Percentiles rank a stretch among this genome's conserved stretches.
These are phyloP conservation scores for Nepenthes alata DNA, from an alignment of 179 eudicot genomes.

Conservation along the genomic window DNA sequence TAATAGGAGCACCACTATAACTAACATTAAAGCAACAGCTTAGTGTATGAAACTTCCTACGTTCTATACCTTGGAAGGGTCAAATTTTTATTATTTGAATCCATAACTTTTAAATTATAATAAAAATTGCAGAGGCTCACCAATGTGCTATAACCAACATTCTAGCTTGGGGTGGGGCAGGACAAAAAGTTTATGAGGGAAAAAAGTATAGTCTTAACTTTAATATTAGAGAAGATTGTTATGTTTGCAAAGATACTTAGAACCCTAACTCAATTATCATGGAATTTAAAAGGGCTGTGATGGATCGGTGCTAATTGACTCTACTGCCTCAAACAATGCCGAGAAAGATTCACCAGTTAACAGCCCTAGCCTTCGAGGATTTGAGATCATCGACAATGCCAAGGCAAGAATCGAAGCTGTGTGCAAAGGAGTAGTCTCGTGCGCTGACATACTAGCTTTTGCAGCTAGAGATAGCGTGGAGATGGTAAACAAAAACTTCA, in stretches of 20 bases:
- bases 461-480: conserved; percentile 76
- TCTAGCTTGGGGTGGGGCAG: no score
- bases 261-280: not conserved
- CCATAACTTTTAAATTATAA: no score
- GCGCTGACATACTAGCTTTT: conserved; percentile 83
- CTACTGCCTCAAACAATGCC: conserved; percentile 48
- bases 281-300: conserved; percentile 61
- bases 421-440: conserved; percentile 68
- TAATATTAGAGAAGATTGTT: no score
- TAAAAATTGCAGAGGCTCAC: no score
- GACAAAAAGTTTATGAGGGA: no score
- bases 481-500: conserved; percentile 29
- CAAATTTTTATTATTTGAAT: no score
- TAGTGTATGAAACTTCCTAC: no score
- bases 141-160: no score
- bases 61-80: no score
- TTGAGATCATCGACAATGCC: conserved; percentile 69
- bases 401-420: conserved; percentile 51
- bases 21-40: no score
- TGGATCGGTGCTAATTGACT: conserved; percentile 75
- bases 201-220: no score
- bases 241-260: not conserved
- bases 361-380: conserved; percentile 65
- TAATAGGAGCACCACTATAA: no score
- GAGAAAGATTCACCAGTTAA: conserved; percentile 82